Percentiles rank a stretch among this genome's conserved stretches.
Conservation (phyloP, 1,284 basidiomycete genomes). For the Naganishia albida region DNA sequence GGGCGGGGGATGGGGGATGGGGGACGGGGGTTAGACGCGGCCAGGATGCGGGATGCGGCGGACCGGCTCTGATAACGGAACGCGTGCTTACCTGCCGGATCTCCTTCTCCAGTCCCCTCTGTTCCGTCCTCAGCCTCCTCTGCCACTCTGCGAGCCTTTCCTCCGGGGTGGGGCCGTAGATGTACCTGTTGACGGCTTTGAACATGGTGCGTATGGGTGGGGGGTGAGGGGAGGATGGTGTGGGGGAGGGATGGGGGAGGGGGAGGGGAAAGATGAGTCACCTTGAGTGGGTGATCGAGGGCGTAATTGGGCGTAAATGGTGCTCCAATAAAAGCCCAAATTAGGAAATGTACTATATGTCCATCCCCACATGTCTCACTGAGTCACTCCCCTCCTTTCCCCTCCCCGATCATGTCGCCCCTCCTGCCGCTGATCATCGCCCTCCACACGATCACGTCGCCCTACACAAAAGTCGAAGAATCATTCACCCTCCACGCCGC, state of each 20-base stretch:
- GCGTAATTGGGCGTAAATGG: constrained; percentile 8
- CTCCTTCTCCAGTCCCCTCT: constrained; percentile 81
- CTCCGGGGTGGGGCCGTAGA: constrained; percentile 93
- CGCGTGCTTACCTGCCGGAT: constrained; percentile 87
- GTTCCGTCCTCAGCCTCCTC: constrained; percentile 73
- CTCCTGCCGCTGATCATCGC: constrained; percentile 62
- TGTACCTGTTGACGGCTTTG: constrained; percentile 59
- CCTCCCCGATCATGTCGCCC: constrained; percentile 53
- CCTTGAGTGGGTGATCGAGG: neutral
- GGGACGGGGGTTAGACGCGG: no score
- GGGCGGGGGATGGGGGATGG: constrained; percentile 36
- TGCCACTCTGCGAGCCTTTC: constrained; percentile 90
- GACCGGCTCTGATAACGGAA: no score
- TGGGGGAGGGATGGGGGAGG: neutral
- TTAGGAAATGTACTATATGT: neutral
- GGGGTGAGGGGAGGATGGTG: neutral
- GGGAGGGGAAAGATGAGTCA: neutral
- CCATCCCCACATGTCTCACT: no score
- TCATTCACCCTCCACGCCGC: constrained; percentile 91
- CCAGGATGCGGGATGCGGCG: neutral
- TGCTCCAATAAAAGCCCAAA: neutral
- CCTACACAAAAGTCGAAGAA: constrained; percentile 96
- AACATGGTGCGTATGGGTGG: no score
- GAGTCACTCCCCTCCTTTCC: constrained; percentile 6
- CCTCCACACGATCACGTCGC: constrained; percentile 71